A percentile compares a stretch with the other conserved stretches of the same genome.
These are phyloP conservation scores for Kodamaea alishanica DNA, from an alignment of 1,139 yeast species.

Conservation along the genomic window DNA sequence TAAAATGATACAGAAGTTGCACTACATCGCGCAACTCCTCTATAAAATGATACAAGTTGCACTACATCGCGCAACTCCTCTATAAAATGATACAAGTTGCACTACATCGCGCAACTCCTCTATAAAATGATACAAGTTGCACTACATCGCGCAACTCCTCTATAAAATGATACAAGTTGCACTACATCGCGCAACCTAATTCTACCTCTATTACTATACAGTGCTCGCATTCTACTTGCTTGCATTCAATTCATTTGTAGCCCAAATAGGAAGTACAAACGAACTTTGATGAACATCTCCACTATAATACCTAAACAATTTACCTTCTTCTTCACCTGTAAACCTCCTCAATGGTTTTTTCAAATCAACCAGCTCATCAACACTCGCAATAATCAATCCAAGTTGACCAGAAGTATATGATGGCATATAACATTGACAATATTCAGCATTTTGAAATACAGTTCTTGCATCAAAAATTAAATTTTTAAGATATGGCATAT, in stretches of 20 bases:
- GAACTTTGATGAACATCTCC: slow-evolving; percentile 69
- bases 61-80: no score
- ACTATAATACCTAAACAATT: slow-evolving; percentile 69
- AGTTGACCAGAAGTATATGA: slow-evolving; percentile 96
- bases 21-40: no score
- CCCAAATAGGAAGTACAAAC: slow-evolving; percentile 88
- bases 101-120: no score
- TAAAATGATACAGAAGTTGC: no score
- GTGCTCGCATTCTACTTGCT: no score
- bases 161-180: no score
- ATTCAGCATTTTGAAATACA: slow-evolving; percentile 79
- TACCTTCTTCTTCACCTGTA: slow-evolving; percentile 45
- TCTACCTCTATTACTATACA: no score
- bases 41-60: no score
- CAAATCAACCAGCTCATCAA: slow-evolving; percentile 50
- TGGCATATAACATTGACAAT: slow-evolving; percentile 88
- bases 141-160: no score
- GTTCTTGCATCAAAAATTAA: slow-evolving; percentile 57
- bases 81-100: no score
- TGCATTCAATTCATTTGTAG: slow-evolving; percentile 36
- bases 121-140: no score
- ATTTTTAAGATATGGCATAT: slow-evolving; percentile 59
- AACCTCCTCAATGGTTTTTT: slow-evolving; percentile 50
- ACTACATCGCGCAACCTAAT: no score
- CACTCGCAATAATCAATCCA: slow-evolving; percentile 81